Evolutionary conservation across 177 flowering plant genomes (phyloP).

Genomic region (Tripterygium wilfordii): DNA sequence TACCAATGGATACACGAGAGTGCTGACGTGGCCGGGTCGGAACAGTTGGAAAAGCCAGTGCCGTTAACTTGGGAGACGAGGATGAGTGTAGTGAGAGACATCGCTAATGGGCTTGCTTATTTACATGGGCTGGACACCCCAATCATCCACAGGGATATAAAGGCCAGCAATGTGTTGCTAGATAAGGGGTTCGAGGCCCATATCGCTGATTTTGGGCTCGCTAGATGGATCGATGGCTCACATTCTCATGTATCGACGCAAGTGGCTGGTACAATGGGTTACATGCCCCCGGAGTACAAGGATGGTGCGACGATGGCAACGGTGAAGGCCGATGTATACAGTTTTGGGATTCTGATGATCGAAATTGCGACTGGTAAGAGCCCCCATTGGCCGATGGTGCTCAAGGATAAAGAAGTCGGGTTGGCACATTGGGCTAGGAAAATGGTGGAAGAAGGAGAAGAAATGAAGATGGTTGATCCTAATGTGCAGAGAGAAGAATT

Average conservation of each 20-base stretch:
- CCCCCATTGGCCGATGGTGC: conserved; percentile 53
- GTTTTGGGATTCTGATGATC: conserved; percentile 77
- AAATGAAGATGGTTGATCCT: conserved; percentile 51
- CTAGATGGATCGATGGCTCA: conserved; percentile 42
- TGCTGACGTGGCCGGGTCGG: conserved; percentile 5
- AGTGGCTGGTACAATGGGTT: conserved; percentile 92
- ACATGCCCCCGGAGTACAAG: conserved; percentile 93
- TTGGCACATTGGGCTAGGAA: conserved; percentile 53
- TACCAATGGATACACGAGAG: conserved; percentile 78
- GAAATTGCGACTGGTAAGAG: conserved; percentile 65
- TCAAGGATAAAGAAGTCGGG: conserved; percentile 33
- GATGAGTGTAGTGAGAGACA: conserved; percentile 42
- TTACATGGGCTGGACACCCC: conserved; percentile 53
- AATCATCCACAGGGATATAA: conserved; percentile 87
- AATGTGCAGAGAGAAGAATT: conserved; percentile 20
- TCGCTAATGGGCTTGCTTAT: conserved; percentile 59
- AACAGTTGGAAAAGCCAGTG: neutral
- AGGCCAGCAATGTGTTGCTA: conserved; percentile 75
- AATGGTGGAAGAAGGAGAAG: conserved; percentile 25
- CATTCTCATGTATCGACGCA: conserved; percentile 87
- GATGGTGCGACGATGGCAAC: conserved; percentile 59
- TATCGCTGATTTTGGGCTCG: conserved; percentile 87
- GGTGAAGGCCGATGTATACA: conserved; percentile 65
- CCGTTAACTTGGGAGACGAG: conserved; percentile 61
- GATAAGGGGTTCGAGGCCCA: conserved; percentile 65